Conservation (phyloP, 768 basidiomycete species). For the Phylloporus sp. region DNA sequence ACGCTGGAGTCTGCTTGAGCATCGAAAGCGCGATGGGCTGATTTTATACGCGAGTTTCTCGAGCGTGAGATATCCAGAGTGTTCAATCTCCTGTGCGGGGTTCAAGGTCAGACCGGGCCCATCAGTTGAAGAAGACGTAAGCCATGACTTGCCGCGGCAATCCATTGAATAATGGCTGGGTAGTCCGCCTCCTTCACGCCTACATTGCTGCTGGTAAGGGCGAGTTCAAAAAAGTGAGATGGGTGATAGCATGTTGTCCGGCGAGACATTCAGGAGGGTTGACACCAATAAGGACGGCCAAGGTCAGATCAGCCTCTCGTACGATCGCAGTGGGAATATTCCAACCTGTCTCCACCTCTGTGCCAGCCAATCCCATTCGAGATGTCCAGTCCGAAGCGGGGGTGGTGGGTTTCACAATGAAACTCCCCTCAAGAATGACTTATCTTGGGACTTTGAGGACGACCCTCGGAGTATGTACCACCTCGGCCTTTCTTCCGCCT, state of each 20-base stretch:
- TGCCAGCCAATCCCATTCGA: background rate
- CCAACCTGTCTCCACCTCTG: background rate
- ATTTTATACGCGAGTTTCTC: conserved; percentile 40
- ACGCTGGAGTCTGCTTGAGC: conserved; percentile 11
- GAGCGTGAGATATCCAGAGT: conserved; percentile 16
- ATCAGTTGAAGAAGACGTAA: too few species aligned
- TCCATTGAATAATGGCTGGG: conserved; percentile 30
- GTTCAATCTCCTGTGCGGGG: conserved; percentile 7
- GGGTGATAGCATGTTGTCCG: conserved; percentile 59
- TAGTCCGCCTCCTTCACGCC: conserved; percentile 31
- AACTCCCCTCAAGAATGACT: conserved; percentile 46
- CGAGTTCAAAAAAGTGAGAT: conserved; percentile 44
- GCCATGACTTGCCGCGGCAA: conserved; percentile 25
- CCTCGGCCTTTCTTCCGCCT: background rate
- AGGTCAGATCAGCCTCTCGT: conserved; percentile 42
- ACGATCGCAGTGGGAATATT: conserved; percentile 24
- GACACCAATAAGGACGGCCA: conserved; percentile 64
- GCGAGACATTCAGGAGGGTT: conserved; percentile 64
- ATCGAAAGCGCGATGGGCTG: conserved; percentile 59
- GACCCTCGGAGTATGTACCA: conserved; percentile 36
- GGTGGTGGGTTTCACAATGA: conserved; percentile 38
- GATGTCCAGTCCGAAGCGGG: conserved; percentile 1
- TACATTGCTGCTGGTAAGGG: conserved; percentile 13
- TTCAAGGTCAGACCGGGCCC: background rate
- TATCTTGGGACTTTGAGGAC: conserved; percentile 44